phyloP scores from a whole-genome alignment of 2,329 filamentous ascomycete genomes.

The Diaporthe humulicola region DNA sequence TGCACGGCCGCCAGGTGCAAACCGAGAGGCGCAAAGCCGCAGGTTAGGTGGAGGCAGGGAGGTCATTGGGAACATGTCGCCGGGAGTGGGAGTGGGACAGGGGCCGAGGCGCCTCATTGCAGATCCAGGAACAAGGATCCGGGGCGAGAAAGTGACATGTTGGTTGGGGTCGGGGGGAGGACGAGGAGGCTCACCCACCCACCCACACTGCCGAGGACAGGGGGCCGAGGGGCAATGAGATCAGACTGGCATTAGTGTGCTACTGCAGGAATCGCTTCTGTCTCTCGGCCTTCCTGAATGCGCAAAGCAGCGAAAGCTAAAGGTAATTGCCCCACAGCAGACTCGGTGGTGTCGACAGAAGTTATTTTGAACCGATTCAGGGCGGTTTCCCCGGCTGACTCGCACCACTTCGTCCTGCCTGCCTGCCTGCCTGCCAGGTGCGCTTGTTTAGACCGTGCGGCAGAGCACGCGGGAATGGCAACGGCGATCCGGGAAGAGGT shows the following conservation, averaged over 20 bases:
- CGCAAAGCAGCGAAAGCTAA: conserved; percentile 5
- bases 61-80: conserved; percentile 9
- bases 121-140: conserved; percentile 34
- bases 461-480: conserved; percentile 24
- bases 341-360: not conserved
- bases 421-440: too few relatives aligned
- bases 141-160: conserved; percentile 26
- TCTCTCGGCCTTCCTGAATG: conserved; percentile 1
- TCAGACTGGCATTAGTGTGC: conserved; percentile 14
- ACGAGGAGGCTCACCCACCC: conserved; percentile 10
- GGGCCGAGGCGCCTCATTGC: conserved; percentile 27
- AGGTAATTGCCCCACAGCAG: not conserved
- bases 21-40: conserved; percentile 13
- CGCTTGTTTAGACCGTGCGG: not conserved
- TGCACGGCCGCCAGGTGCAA: conserved; percentile 10
- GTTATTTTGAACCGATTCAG: not conserved
- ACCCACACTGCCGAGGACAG: conserved; percentile 16
- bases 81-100: conserved; percentile 18
- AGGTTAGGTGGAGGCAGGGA: conserved; percentile 12
- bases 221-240: conserved; percentile 6
- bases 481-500: conserved; percentile 16
- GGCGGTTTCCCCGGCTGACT: not conserved
- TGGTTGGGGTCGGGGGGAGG: conserved; percentile 14
- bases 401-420: conserved; percentile 1
- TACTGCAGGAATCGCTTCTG: conserved; percentile 23